These are phyloP conservation scores for Penicillium fuscoglaucum DNA, from an alignment of 2,329 filamentous ascomycete genomes.

Conservation along the genomic window DNA sequence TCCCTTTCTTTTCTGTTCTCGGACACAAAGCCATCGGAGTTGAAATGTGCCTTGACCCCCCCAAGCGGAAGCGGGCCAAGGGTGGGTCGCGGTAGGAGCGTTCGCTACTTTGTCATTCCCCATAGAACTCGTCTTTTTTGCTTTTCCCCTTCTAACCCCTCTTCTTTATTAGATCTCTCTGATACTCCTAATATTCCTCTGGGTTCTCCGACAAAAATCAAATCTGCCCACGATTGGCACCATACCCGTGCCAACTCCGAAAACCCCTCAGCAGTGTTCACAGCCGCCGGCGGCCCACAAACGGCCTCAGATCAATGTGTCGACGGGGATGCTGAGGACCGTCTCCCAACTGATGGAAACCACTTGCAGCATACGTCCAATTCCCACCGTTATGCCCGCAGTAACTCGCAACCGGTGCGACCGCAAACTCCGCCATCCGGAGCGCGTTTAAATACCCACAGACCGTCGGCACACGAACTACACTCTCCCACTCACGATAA, in stretches of 20 bases:
- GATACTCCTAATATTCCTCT: slow-evolving; percentile 16
- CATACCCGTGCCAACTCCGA: slow-evolving; percentile 72
- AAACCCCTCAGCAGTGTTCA: slow-evolving; percentile 55
- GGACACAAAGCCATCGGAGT: slow-evolving; percentile 3
- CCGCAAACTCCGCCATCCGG: slow-evolving; percentile 48
- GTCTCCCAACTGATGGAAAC: slow-evolving; percentile 33
- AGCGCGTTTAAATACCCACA: slow-evolving; percentile 36
- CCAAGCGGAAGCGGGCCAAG: slow-evolving; percentile 24
- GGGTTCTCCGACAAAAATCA: slow-evolving; percentile 56
- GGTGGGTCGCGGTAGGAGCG: slow-evolving; percentile 32
- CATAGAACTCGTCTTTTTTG: slow-evolving; percentile 16
- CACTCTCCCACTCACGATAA: slow-evolving; percentile 33
- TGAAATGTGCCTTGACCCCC: slow-evolving; percentile 22
- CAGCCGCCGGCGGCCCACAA: slow-evolving; percentile 45
- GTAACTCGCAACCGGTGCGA: slow-evolving; percentile 51
- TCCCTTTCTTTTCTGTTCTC: neutral
- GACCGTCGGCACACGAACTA: slow-evolving; percentile 32
- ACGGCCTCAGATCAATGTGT: slow-evolving; percentile 37
- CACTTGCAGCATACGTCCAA: slow-evolving; percentile 34
- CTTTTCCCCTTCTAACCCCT: slow-evolving; percentile 9
- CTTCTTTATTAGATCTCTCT: neutral
- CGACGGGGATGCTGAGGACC: slow-evolving; percentile 37
- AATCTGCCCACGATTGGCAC: slow-evolving; percentile 63
- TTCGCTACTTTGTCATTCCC: slow-evolving; percentile 28
- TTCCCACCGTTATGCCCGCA: slow-evolving; percentile 50